A percentile compares a stretch with the other conserved stretches of the same genome.
These are phyloP conservation scores for Solanum chaucha DNA, from an alignment of 257 asterid species.

Conservation along the genomic window DNA sequence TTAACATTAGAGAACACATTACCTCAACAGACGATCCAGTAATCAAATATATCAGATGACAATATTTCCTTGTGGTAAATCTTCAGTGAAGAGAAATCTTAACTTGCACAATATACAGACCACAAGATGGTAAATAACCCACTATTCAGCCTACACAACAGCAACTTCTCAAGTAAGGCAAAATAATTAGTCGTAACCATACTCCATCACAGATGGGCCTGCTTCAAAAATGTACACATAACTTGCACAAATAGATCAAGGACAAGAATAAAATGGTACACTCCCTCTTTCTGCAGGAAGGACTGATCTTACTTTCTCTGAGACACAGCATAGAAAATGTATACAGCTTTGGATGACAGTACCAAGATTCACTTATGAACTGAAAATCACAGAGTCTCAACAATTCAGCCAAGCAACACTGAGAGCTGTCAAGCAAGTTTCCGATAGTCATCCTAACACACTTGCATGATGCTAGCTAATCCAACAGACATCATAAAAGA, in stretches of 20 bases:
- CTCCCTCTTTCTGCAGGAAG: background rate
- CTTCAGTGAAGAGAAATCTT: background rate
- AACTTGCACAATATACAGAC: background rate
- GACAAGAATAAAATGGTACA: background rate
- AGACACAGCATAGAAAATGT: background rate
- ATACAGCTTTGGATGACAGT: background rate
- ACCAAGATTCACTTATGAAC: background rate
- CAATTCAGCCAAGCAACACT: fast-evolving
- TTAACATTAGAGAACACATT: background rate
- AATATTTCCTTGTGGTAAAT: background rate
- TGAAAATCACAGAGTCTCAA: background rate
- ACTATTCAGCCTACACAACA: too few relatives aligned
- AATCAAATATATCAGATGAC: background rate
- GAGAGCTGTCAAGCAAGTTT: fast-evolving
- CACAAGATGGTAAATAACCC: too few relatives aligned
- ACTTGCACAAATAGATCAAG: background rate
- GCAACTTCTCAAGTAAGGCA: background rate
- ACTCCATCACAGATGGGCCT: too few relatives aligned
- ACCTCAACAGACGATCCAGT: background rate
- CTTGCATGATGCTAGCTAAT: background rate
- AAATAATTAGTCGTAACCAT: background rate
- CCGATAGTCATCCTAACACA: too few relatives aligned
- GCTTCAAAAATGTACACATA: background rate
- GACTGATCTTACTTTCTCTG: background rate
- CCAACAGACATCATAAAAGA: background rate